Conservation (phyloP, 1,284 basidiomycete species). For the Fomitopsis palustris region DNA sequence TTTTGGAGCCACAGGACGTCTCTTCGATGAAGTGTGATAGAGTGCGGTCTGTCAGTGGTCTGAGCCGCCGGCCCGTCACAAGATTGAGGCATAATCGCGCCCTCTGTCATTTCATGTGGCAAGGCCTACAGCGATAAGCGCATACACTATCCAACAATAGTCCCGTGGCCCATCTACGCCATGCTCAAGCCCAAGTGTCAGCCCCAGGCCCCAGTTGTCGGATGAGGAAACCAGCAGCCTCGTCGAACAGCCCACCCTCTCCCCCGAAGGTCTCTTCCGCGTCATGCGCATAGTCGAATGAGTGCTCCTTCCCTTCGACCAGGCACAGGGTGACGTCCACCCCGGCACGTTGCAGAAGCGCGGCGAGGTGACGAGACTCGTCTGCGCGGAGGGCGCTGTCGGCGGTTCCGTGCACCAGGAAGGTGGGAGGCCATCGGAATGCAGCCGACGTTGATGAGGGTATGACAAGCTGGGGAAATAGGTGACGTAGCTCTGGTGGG, state of each 20-base stretch:
- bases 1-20: too few species aligned
- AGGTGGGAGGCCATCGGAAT: conserved; percentile 47
- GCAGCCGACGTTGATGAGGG: conserved; percentile 11
- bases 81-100: too few species aligned
- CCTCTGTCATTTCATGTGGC: too few species aligned
- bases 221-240: conserved; percentile 31
- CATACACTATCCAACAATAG: too few species aligned
- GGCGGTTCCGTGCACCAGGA: conserved; percentile 50
- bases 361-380: conserved; percentile 44
- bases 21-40: too few species aligned
- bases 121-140: too few species aligned
- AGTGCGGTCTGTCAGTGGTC: too few species aligned
- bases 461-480: conserved; percentile 55
- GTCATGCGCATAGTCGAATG: conserved; percentile 47
- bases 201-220: background rate
- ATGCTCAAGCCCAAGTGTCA: background rate
- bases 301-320: conserved; percentile 50
- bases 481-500: conserved; percentile 32
- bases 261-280: conserved; percentile 35
- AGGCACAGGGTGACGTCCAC: conserved; percentile 38
- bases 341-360: conserved; percentile 34
- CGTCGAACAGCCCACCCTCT: conserved; percentile 32
- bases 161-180: too few species aligned
- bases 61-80: too few species aligned
- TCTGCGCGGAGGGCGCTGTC: conserved; percentile 49